phyloP scores from a whole-genome alignment of 257 asterid genomes.

The Anisodus acutangulus region DNA sequence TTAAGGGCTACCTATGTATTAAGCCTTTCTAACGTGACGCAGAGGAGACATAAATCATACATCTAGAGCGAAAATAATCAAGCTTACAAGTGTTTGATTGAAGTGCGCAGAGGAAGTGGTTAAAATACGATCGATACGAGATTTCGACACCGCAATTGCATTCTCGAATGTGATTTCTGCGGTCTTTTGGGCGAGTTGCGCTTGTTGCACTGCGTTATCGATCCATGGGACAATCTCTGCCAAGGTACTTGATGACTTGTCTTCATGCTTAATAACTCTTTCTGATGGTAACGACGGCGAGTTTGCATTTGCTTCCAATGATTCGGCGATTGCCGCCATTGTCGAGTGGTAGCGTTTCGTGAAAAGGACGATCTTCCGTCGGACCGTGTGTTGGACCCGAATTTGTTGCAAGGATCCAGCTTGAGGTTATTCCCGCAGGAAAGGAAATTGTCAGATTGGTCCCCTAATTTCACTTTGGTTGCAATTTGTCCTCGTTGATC shows the following conservation, averaged over 20 bases:
- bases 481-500: conserved; percentile 1
- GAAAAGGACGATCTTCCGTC: not conserved
- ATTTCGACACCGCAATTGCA: conserved; percentile 65
- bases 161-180: conserved; percentile 55
- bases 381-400: not conserved
- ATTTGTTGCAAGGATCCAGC: conserved; percentile 23
- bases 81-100: conserved; percentile 70
- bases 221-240: conserved; percentile 55
- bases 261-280: conserved; percentile 18
- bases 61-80: not conserved
- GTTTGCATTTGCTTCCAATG: conserved; percentile 30
- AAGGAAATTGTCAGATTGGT: not conserved
- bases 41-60: not conserved
- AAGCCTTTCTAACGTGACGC: not conserved
- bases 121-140: conserved; percentile 71
- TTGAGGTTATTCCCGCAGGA: conserved; percentile 14
- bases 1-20: too few relatives aligned
- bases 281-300: conserved; percentile 27
- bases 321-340: conserved; percentile 38
- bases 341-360: not conserved
- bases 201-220: conserved; percentile 77
- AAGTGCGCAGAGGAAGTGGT: conserved; percentile 87
- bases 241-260: conserved; percentile 38
- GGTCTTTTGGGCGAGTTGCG: conserved; percentile 61
- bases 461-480: not conserved